Percentiles rank a stretch among this genome's conserved stretches.
phyloP scores from a whole-genome alignment of 2,329 filamentous ascomycete genomes.

The Xylaria sp. region DNA sequence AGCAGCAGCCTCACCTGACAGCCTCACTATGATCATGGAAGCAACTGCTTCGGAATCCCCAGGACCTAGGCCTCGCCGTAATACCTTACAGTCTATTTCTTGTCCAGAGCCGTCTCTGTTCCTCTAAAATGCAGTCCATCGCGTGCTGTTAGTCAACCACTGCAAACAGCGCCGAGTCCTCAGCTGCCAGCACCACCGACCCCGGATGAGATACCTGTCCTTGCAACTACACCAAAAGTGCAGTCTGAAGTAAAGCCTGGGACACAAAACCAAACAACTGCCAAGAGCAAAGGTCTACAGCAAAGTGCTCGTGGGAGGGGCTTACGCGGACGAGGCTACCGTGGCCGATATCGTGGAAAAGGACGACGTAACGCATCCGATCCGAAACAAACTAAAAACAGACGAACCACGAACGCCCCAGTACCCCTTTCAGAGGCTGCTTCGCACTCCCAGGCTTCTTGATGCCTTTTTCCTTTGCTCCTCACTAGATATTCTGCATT shows the following conservation, averaged over 20 bases:
- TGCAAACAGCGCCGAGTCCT: conserved; percentile 33
- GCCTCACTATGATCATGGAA: conserved; percentile 15
- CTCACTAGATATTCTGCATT: not conserved
- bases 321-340: conserved; percentile 33
- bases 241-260: conserved; percentile 7
- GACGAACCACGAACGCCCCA: not conserved
- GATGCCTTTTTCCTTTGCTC: not conserved
- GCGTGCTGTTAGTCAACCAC: conserved; percentile 38
- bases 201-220: not conserved
- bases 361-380: conserved; percentile 34
- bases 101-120: conserved; percentile 33
- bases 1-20: conserved; percentile 25
- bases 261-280: not conserved
- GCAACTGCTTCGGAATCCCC: conserved; percentile 16
- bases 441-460: not conserved
- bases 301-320: conserved; percentile 30
- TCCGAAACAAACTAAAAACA: conserved; percentile 25
- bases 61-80: conserved; percentile 35
- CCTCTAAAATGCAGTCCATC: conserved; percentile 35
- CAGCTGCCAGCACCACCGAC: conserved; percentile 10
- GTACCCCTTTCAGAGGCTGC: not conserved
- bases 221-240: not conserved
- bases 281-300: conserved; percentile 19
- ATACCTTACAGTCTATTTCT: conserved; percentile 39
- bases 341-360: conserved; percentile 36